Conservation (phyloP, 2,329 filamentous ascomycete genomes). For the Xylariaceae sp. region DNA sequence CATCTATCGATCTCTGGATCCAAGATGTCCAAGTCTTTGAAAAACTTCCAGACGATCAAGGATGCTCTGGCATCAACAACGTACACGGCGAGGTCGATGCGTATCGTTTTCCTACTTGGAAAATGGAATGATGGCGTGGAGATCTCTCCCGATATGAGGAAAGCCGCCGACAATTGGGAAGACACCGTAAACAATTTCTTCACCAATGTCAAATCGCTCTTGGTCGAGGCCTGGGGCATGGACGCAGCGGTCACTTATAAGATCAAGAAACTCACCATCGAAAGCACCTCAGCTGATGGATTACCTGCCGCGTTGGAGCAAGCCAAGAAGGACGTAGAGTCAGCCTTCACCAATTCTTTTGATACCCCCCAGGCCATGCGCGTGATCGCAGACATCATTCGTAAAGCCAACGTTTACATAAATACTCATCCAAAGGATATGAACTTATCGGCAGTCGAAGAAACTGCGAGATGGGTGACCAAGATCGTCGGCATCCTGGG, state of each 20-base stretch:
- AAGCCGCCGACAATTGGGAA: slow-evolving; percentile 8
- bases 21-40: slow-evolving; percentile 25
- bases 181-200: slow-evolving; percentile 66
- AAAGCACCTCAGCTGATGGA: slow-evolving; percentile 3
- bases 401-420: slow-evolving; percentile 31
- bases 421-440: slow-evolving; percentile 40
- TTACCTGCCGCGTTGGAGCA: slow-evolving; percentile 4
- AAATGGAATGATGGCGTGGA: slow-evolving; percentile 10
- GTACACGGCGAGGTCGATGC: slow-evolving; percentile 7
- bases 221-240: slow-evolving; percentile 39
- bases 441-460: slow-evolving; percentile 47
- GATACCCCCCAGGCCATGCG: slow-evolving; percentile 9
- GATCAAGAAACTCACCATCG: slow-evolving; percentile 10
- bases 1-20: slow-evolving; percentile 2
- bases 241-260: slow-evolving; percentile 17
- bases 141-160: slow-evolving; percentile 9
- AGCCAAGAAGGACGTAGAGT: slow-evolving; percentile 6
- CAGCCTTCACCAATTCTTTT: slow-evolving; percentile 10
- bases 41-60: slow-evolving; percentile 10
- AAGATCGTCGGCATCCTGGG: slow-evolving; percentile 10
- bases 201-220: slow-evolving; percentile 50
- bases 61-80: slow-evolving; percentile 4
- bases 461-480: slow-evolving; percentile 8
- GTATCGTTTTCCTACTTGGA: slow-evolving; percentile 12
- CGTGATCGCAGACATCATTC: slow-evolving; percentile 9